These are phyloP conservation scores for Gyrodon lividus DNA, from an alignment of 768 basidiomycete species.

Conservation along the genomic window DNA sequence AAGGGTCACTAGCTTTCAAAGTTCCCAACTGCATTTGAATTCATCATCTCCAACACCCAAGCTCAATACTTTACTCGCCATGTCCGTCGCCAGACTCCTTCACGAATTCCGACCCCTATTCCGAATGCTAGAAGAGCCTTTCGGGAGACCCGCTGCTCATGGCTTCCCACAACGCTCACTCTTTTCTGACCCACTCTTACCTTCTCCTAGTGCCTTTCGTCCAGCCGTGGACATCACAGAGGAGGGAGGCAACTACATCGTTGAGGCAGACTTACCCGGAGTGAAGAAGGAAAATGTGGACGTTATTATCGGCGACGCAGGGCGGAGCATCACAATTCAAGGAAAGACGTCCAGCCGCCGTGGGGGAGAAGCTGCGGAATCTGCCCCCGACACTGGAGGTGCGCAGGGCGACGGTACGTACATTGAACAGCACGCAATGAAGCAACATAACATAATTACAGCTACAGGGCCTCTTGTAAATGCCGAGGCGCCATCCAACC, in stretches of 20 bases:
- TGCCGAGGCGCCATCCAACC: slow-evolving; percentile 34
- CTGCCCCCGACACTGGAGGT: slow-evolving; percentile 11
- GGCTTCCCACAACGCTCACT: slow-evolving; percentile 34
- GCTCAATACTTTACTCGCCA: slow-evolving; percentile 22
- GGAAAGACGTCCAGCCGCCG: slow-evolving; percentile 47
- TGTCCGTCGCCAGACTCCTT: slow-evolving; percentile 68
- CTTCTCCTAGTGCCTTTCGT: slow-evolving; percentile 31
- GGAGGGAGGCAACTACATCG: slow-evolving; percentile 58
- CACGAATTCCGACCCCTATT: slow-evolving; percentile 75
- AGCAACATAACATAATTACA: not conserved
- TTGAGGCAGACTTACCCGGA: slow-evolving; percentile 79
- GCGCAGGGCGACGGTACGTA: slow-evolving; percentile 30
- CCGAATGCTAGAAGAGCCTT: slow-evolving; percentile 73
- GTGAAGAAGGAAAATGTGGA: slow-evolving; percentile 76
- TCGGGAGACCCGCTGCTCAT: slow-evolving; percentile 38
- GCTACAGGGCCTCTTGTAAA: slow-evolving; percentile 16
- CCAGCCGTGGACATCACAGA: slow-evolving; percentile 72
- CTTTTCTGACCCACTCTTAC: slow-evolving; percentile 53
- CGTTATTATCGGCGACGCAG: slow-evolving; percentile 67
- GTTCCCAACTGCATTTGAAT: too few species aligned
- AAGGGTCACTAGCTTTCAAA: not conserved
- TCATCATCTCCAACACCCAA: not conserved
- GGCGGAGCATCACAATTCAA: slow-evolving; percentile 69
- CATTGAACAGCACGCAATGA: not conserved
- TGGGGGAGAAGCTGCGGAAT: slow-evolving; percentile 19